Conservation (phyloP, 805 yeast genomes). For the Candida maltosa region DNA sequence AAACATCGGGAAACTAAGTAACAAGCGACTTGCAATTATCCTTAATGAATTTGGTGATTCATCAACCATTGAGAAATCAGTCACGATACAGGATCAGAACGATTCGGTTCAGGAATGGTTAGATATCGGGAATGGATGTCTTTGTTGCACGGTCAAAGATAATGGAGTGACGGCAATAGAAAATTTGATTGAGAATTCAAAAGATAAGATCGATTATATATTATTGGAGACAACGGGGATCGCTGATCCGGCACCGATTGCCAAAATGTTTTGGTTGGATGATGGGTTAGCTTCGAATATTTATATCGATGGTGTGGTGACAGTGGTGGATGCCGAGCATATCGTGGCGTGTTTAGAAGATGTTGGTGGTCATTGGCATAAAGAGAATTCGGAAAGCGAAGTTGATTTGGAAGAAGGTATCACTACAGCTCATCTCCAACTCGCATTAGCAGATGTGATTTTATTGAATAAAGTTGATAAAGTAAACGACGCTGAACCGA, state of each 20-base stretch:
- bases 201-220: slow-evolving; percentile 82
- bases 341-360: slow-evolving; percentile 67
- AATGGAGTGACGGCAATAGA: slow-evolving; percentile 94
- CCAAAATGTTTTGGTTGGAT: slow-evolving; percentile 96
- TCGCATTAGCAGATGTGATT: slow-evolving; percentile 84
- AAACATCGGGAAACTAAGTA: slow-evolving; percentile 65
- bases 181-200: slow-evolving; percentile 67
- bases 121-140: slow-evolving; percentile 93
- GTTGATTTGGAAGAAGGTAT: slow-evolving; percentile 34
- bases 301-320: slow-evolving; percentile 86
- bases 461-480: slow-evolving; percentile 76
- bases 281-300: slow-evolving; percentile 81
- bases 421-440: slow-evolving; percentile 85
- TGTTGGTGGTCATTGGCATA: slow-evolving; percentile 68
- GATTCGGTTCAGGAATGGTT: slow-evolving; percentile 84
- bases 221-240: slow-evolving; percentile 91
- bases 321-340: slow-evolving; percentile 78
- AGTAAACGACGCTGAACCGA: slow-evolving; percentile 16
- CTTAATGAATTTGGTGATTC: slow-evolving; percentile 92
- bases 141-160: slow-evolving; percentile 94
- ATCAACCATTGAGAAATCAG: slow-evolving; percentile 80
- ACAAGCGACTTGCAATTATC: slow-evolving; percentile 79
- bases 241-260: slow-evolving; percentile 97
- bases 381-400: slow-evolving; percentile 31
- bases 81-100: slow-evolving; percentile 58